Percentiles rank a stretch among this genome's conserved stretches.
Evolutionary conservation across 768 basidiomycete genomes (phyloP).

Genomic region (Boletus sp.): DNA sequence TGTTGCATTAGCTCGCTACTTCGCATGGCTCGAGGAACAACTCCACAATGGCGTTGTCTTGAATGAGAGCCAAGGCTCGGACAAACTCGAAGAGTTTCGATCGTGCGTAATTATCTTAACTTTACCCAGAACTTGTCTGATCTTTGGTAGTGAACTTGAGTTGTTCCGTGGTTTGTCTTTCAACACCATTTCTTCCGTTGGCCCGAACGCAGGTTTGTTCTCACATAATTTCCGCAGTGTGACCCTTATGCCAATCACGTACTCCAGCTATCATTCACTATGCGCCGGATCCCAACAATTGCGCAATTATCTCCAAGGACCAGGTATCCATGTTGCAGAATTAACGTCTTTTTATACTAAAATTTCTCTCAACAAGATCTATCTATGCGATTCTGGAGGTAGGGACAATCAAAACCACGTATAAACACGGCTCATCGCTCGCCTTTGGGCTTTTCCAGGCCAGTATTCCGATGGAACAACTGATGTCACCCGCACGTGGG

Average conservation of each 20-base stretch:
- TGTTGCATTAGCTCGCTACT: slow-evolving; percentile 82
- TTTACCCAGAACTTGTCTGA: background rate
- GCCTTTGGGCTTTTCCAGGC: slow-evolving; percentile 34
- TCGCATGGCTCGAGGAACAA: slow-evolving; percentile 91
- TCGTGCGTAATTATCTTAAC: slow-evolving; percentile 50
- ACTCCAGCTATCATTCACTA: slow-evolving; percentile 89
- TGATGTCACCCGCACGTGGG: slow-evolving; percentile 89
- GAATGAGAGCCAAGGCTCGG: slow-evolving; percentile 79
- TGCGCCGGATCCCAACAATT: slow-evolving; percentile 69
- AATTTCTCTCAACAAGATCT: slow-evolving; percentile 49
- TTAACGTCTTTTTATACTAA: slow-evolving; percentile 25
- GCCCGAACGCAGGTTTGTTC: slow-evolving; percentile 81
- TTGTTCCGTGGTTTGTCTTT: slow-evolving; percentile 89
- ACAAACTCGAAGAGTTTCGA: slow-evolving; percentile 75
- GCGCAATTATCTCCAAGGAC: slow-evolving; percentile 72
- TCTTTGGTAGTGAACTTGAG: slow-evolving; percentile 57
- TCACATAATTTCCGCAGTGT: background rate
- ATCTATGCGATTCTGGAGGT: slow-evolving; percentile 89
- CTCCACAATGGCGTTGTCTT: slow-evolving; percentile 59
- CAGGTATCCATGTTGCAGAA: slow-evolving; percentile 43
- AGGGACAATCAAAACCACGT: background rate
- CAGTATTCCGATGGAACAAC: slow-evolving; percentile 95
- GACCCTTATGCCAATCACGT: background rate
- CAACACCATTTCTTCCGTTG: slow-evolving; percentile 87
- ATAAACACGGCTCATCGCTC: background rate